These are phyloP conservation scores for Colletotrichum endophyticum DNA, from an alignment of 2,329 filamentous ascomycete species.

Conservation along the genomic window DNA sequence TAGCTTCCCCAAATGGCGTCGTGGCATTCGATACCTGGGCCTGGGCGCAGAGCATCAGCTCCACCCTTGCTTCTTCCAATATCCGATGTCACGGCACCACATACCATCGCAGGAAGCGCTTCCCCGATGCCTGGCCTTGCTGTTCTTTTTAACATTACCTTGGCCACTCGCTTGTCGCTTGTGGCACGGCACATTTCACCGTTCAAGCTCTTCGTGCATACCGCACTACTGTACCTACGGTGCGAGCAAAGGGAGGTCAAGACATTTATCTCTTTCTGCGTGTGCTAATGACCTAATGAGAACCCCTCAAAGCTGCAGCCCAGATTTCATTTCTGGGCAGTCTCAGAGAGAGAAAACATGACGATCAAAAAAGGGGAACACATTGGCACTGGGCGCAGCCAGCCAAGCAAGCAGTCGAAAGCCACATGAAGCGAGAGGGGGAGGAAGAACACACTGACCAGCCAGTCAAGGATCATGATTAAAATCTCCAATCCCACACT, in stretches of 20 bases:
- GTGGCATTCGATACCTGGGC: background rate
- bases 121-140: background rate
- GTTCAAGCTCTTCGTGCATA: slow-evolving; percentile 7
- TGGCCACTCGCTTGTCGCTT: background rate
- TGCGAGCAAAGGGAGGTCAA: background rate
- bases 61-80: slow-evolving; percentile 14
- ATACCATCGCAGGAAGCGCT: slow-evolving; percentile 14
- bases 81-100: slow-evolving; percentile 14
- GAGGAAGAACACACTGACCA: background rate
- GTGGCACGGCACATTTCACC: background rate
- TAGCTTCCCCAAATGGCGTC: background rate
- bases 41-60: background rate
- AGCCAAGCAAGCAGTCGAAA: background rate
- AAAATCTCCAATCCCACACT: background rate
- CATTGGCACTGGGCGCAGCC: background rate
- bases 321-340: background rate
- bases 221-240: background rate
- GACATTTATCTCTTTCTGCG: background rate
- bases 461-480: background rate
- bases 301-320: background rate
- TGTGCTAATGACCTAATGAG: background rate
- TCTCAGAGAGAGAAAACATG: background rate
- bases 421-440: background rate
- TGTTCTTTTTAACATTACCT: background rate
- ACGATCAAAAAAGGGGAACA: background rate